Conservation (phyloP, 495 filamentous ascomycete genomes). For the Daldinia concentrica region DNA sequence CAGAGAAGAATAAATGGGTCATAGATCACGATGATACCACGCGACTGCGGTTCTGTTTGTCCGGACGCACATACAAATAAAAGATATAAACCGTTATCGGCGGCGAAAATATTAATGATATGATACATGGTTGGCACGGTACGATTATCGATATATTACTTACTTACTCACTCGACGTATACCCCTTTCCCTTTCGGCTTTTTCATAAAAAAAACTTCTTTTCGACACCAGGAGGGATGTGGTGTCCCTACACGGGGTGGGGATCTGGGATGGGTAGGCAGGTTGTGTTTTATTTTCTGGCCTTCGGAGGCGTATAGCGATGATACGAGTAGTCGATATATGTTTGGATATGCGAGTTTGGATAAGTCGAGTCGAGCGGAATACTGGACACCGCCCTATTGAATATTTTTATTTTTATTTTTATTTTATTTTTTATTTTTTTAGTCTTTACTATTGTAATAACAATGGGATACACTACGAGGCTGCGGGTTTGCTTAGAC, state of each 20-base stretch:
- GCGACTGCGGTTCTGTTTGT: not conserved
- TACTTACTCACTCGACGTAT: slow-evolving; percentile 31
- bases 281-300: not conserved
- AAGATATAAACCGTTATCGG: not conserved
- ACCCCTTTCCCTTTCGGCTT: slow-evolving; percentile 28
- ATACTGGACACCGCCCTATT: not conserved
- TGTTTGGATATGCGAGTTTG: not conserved
- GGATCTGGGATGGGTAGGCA: slow-evolving; percentile 2
- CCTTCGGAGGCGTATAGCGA: not conserved
- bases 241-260: not conserved
- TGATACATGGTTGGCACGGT: slow-evolving; percentile 38
- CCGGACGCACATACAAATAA: not conserved
- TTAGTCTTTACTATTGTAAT: not conserved
- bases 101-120: slow-evolving; percentile 24
- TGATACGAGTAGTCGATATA: not conserved
- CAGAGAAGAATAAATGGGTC: not conserved
- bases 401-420: not conserved
- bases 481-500: slow-evolving; percentile 6
- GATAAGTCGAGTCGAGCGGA: not conserved
- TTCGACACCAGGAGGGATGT: not conserved
- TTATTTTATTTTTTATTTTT: not conserved
- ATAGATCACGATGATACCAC: slow-evolving; percentile 4
- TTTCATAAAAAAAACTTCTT: not conserved
- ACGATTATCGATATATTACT: slow-evolving; percentile 23
- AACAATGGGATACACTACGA: not conserved